phyloP scores from a whole-genome alignment of 1,284 basidiomycete genomes.

The Agroathelia rolfsii region DNA sequence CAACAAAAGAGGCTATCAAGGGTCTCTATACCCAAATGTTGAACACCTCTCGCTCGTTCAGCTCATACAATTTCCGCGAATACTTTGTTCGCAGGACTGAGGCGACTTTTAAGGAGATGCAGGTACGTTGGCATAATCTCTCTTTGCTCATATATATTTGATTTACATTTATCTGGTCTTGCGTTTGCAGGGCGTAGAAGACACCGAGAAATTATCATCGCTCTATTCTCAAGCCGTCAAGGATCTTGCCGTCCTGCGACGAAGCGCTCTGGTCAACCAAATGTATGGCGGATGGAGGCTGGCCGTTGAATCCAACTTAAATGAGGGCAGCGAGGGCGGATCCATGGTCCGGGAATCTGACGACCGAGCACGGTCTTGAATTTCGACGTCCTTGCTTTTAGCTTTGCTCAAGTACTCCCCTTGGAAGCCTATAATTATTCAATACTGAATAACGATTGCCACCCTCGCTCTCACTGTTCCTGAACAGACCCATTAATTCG shows the following conservation, averaged over 20 bases:
- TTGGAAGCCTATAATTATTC: too few species aligned
- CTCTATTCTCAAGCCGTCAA: slow-evolving; percentile 62
- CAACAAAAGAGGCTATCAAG: slow-evolving; percentile 56
- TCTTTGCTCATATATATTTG: slow-evolving; percentile 4
- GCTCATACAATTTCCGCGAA: slow-evolving; percentile 83
- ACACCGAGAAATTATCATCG: slow-evolving; percentile 46
- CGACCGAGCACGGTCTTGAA: too few species aligned
- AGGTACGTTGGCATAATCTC: slow-evolving; percentile 31
- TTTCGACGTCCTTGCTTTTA: too few species aligned
- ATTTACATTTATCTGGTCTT: slow-evolving; percentile 4
- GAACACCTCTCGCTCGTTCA: slow-evolving; percentile 69
- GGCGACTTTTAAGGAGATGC: slow-evolving; percentile 59
- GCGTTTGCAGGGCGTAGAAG: slow-evolving; percentile 40
- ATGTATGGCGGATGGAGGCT: slow-evolving; percentile 80
- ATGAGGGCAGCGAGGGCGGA: slow-evolving; percentile 19
- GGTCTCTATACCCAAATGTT: slow-evolving; percentile 65
- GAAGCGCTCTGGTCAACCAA: slow-evolving; percentile 77
- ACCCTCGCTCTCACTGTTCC: too few species aligned
- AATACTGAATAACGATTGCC: too few species aligned
- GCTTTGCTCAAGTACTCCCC: too few species aligned
- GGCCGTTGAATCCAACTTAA: slow-evolving; percentile 59
- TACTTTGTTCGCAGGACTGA: slow-evolving; percentile 72
- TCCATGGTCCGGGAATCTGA: slow-evolving; percentile 15
- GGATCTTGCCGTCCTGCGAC: slow-evolving; percentile 66
- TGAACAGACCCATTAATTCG: too few species aligned